Percentiles rank a stretch among this genome's conserved stretches.
phyloP scores from a whole-genome alignment of 2,329 filamentous ascomycete species.

The Bisporella sp. region DNA sequence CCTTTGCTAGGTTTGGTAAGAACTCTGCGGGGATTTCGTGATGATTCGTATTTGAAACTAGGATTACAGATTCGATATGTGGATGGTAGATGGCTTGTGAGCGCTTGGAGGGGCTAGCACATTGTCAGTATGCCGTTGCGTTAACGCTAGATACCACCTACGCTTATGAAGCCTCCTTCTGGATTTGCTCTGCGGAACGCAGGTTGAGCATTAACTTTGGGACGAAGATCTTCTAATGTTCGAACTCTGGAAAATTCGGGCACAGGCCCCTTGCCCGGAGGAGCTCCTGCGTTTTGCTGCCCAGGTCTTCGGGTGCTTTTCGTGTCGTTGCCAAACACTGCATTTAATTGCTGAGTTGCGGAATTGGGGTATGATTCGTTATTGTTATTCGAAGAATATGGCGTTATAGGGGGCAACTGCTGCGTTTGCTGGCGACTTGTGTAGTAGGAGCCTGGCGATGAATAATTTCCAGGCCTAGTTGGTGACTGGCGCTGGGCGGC shows the following conservation, averaged over 20 bases:
- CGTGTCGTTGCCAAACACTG: constrained; percentile 49
- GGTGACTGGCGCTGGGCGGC: constrained; percentile 68
- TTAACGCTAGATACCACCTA: constrained; percentile 38
- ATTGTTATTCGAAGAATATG: constrained; percentile 56
- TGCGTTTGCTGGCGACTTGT: constrained; percentile 38
- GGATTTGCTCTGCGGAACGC: constrained; percentile 89
- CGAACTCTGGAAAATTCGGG: constrained; percentile 82
- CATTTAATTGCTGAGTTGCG: constrained; percentile 64
- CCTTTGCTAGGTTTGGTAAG: constrained; percentile 98
- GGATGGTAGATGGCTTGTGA: constrained; percentile 86
- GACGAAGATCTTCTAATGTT: constrained; percentile 65
- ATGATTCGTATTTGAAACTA: constrained; percentile 97
- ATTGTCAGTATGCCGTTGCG: constrained; percentile 18
- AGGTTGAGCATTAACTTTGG: constrained; percentile 80
- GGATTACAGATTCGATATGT: constrained; percentile 99
- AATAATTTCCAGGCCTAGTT: constrained; percentile 58
- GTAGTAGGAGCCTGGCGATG: constrained; percentile 52
- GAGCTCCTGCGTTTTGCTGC: constrained; percentile 36
- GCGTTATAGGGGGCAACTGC: constrained; percentile 67
- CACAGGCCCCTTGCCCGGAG: constrained; percentile 58
- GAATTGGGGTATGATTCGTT: constrained; percentile 68
- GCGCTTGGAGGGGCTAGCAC: constrained; percentile 78
- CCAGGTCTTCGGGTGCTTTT: constrained; percentile 52
- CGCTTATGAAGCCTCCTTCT: constrained; percentile 96
- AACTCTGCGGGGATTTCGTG: constrained; percentile 88